phyloP scores from a whole-genome alignment of 805 yeast species.

The Candida xyloterini region DNA sequence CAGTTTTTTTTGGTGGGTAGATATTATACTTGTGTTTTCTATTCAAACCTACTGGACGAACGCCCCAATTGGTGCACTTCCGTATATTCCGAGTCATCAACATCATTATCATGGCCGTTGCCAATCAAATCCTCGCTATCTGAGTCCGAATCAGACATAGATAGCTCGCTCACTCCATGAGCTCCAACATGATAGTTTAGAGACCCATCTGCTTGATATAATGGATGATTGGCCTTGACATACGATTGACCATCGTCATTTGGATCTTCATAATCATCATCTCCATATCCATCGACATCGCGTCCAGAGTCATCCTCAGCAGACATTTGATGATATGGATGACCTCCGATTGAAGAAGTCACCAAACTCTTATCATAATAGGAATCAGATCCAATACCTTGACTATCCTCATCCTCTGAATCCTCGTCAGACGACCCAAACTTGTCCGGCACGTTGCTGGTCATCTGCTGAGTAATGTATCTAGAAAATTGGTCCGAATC shows the following conservation, averaged over 20 bases:
- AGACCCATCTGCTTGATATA: conserved; percentile 49
- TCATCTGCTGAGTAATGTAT: conserved; percentile 74
- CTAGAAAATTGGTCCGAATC: conserved; percentile 58
- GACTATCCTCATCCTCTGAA: conserved; percentile 46
- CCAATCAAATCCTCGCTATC: conserved; percentile 31
- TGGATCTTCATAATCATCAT: conserved; percentile 74
- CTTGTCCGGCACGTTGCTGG: conserved; percentile 47
- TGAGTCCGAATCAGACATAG: conserved; percentile 25
- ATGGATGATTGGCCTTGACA: conserved; percentile 56
- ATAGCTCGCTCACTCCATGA: conserved; percentile 17
- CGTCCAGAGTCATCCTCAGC: conserved; percentile 56
- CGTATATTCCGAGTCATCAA: conserved; percentile 24
- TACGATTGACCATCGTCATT: conserved; percentile 80
- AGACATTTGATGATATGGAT: conserved; percentile 35
- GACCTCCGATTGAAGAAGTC: conserved; percentile 32
- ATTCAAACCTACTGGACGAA: conserved; percentile 12
- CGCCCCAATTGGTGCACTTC: conserved; percentile 14
- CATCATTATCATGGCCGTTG: conserved; percentile 19
- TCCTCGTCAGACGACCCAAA: conserved; percentile 56
- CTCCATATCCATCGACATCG: conserved; percentile 60
- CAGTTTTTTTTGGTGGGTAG: conserved; percentile 1
- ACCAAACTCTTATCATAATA: conserved; percentile 15
- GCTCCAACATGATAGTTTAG: conserved; percentile 23
- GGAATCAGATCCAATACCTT: conserved; percentile 10
- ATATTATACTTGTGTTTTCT: not conserved